phyloP scores from a whole-genome alignment of 1,139 yeast species.

The Hanseniaspora uvarum region DNA sequence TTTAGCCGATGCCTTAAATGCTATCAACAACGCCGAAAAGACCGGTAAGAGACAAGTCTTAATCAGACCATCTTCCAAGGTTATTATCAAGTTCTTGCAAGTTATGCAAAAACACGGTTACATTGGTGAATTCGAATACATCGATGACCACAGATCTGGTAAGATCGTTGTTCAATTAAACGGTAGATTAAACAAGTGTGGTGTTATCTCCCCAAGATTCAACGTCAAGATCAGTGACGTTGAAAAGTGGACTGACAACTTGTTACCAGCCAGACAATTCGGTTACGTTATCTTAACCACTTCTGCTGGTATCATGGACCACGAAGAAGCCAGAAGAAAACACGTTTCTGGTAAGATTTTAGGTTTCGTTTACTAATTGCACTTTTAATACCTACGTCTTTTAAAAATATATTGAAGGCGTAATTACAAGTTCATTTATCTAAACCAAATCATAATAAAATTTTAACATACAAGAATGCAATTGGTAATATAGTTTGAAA shows the following conservation, averaged over 20 bases:
- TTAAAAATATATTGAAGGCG: no score
- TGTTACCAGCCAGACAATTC: slow-evolving; percentile 96
- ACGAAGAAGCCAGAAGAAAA: slow-evolving; percentile 99
- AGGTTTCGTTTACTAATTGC: slow-evolving; percentile 78
- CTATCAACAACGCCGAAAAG: slow-evolving; percentile 98
- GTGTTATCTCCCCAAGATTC: slow-evolving; percentile 97
- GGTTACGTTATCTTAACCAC: slow-evolving; percentile 96
- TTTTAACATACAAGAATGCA: slow-evolving; percentile 1
- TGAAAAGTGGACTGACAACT: slow-evolving; percentile 96
- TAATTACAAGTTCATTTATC: background rate
- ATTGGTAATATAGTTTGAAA: slow-evolving; percentile 12
- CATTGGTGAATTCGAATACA: slow-evolving; percentile 98
- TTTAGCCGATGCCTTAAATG: slow-evolving; percentile 96
- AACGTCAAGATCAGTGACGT: slow-evolving; percentile 87
- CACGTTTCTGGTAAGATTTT: slow-evolving; percentile 97
- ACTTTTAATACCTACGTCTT: background rate
- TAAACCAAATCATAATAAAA: background rate
- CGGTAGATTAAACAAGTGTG: slow-evolving; percentile 98
- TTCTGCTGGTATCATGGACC: slow-evolving; percentile 99
- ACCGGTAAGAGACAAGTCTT: slow-evolving; percentile 99
- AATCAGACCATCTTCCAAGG: slow-evolving; percentile 98
- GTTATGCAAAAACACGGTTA: slow-evolving; percentile 98
- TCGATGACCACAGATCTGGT: slow-evolving; percentile 98
- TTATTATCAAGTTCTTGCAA: slow-evolving; percentile 87
- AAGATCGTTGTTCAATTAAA: slow-evolving; percentile 92